Evolutionary conservation across 2,329 filamentous ascomycete genomes (phyloP).

Genomic region (Diaporthe australafricana): DNA sequence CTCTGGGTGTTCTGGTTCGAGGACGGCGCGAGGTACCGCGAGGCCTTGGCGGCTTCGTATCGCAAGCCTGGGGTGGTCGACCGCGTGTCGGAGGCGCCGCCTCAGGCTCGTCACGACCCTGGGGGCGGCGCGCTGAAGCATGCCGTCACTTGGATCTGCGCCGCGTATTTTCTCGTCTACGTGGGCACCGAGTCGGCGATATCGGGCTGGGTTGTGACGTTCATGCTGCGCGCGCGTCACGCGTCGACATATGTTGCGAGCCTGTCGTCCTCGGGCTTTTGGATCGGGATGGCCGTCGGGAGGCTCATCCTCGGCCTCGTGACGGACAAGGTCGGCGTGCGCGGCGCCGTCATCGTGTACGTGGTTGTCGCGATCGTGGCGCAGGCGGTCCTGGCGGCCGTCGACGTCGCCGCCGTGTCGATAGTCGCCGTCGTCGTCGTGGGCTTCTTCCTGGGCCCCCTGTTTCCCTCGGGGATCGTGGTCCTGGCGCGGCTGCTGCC

Average conservation of each 20-base stretch:
- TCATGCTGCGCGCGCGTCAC: constrained; percentile 55
- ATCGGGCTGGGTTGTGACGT: constrained; percentile 59
- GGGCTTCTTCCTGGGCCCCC: constrained; percentile 54
- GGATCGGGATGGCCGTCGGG: constrained; percentile 56
- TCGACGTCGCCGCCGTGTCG: constrained; percentile 41
- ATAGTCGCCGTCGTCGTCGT: constrained; percentile 47
- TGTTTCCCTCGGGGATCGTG: constrained; percentile 56
- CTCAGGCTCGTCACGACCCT: background rate
- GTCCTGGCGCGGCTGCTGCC: constrained; percentile 51
- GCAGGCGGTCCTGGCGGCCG: constrained; percentile 39
- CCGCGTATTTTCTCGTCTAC: constrained; percentile 56
- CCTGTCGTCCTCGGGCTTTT: constrained; percentile 56
- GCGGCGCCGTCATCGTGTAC: constrained; percentile 44
- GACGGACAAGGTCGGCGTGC: constrained; percentile 47
- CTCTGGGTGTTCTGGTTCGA: constrained; percentile 52
- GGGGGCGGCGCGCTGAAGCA: constrained; percentile 46
- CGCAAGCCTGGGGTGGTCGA: background rate
- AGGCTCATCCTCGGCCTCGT: constrained; percentile 48
- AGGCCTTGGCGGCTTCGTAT: constrained; percentile 16
- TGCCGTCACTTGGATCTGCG: constrained; percentile 53
- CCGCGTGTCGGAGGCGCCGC: background rate
- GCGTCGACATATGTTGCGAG: constrained; percentile 50
- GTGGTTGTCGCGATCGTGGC: constrained; percentile 40
- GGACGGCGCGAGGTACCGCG: constrained; percentile 46
- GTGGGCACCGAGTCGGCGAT: constrained; percentile 58